A percentile compares a stretch with the other conserved stretches of the same genome.
phyloP scores from a whole-genome alignment of 169 alveolate genomes.

The Cyclospora cayetanensis region DNA sequence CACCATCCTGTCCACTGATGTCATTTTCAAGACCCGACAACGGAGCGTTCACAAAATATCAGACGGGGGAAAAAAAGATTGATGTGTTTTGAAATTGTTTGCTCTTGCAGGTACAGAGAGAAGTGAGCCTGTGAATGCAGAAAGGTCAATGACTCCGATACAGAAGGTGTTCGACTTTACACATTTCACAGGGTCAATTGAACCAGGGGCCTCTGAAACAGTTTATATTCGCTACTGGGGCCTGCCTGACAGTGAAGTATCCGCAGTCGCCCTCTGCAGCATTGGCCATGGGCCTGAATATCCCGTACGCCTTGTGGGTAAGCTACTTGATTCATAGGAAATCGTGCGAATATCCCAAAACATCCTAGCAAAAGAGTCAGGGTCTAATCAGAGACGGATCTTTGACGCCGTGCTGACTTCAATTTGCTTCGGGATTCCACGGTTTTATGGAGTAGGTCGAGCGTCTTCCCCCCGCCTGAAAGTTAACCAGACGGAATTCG shows the following conservation, averaged over 20 bases:
- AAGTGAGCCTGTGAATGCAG: background rate
- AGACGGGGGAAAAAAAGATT: no score
- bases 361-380: background rate
- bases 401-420: no score
- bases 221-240: conserved; percentile 91
- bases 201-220: conserved; percentile 89
- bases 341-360: background rate
- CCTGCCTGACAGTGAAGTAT: conserved; percentile 85
- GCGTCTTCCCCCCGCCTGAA: conserved; percentile 83
- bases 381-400: background rate
- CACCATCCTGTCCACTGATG: background rate
- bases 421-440: background rate
- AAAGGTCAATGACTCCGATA: conserved; percentile 79
- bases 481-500: conserved; percentile 85
- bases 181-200: conserved; percentile 91
- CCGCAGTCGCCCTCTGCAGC: conserved; percentile 89
- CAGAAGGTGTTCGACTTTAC: conserved; percentile 92
- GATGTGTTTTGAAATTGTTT: background rate
- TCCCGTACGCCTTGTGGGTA: conserved; percentile 90
- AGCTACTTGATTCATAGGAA: conserved; percentile 66
- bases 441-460: background rate
- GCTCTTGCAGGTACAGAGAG: conserved; percentile 12
- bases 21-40: background rate
- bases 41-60: no score
- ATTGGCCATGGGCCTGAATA: conserved; percentile 96